phyloP scores from a whole-genome alignment of 192 early-diverging fungal genomes.

The Backusella psychrophila region DNA sequence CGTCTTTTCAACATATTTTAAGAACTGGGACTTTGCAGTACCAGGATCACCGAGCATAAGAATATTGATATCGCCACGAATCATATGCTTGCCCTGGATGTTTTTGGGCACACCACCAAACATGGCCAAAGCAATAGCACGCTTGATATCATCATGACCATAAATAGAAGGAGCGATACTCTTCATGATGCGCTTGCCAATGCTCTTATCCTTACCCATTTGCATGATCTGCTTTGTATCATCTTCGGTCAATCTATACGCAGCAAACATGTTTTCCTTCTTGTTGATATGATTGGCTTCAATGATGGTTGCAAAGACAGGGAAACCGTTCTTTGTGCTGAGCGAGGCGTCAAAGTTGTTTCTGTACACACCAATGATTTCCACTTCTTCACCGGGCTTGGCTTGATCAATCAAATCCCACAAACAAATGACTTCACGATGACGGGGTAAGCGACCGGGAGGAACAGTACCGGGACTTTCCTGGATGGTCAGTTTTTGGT shows the following conservation, averaged over 20 bases:
- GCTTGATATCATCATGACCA: conserved; percentile 97
- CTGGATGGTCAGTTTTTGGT: conserved; percentile 94
- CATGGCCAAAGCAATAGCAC: conserved; percentile 87
- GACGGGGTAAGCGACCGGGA: conserved; percentile 90
- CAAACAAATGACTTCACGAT: conserved; percentile 89
- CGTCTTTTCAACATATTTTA: conserved; percentile 84
- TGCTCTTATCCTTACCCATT: conserved; percentile 73
- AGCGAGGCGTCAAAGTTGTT: conserved; percentile 92
- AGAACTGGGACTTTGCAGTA: conserved; percentile 85
- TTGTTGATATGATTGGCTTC: conserved; percentile 95
- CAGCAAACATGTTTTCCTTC: conserved; percentile 86
- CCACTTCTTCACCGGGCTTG: conserved; percentile 94
- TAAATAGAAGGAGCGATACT: conserved; percentile 98
- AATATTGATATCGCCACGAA: conserved; percentile 98
- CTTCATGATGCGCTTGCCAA: conserved; percentile 86
- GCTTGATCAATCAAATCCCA: conserved; percentile 97
- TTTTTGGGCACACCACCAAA: conserved; percentile 98
- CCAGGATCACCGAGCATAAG: conserved; percentile 89
- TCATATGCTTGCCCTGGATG: conserved; percentile 89
- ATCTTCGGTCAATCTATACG: conserved; percentile 86
- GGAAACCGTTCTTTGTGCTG: conserved; percentile 92
- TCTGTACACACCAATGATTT: conserved; percentile 92
- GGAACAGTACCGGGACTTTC: conserved; percentile 95
- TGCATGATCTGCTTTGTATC: conserved; percentile 76
- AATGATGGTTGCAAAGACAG: conserved; percentile 93